phyloP scores from a whole-genome alignment of 2,329 filamentous ascomycete species.

The Cryphonectria naterciae region DNA sequence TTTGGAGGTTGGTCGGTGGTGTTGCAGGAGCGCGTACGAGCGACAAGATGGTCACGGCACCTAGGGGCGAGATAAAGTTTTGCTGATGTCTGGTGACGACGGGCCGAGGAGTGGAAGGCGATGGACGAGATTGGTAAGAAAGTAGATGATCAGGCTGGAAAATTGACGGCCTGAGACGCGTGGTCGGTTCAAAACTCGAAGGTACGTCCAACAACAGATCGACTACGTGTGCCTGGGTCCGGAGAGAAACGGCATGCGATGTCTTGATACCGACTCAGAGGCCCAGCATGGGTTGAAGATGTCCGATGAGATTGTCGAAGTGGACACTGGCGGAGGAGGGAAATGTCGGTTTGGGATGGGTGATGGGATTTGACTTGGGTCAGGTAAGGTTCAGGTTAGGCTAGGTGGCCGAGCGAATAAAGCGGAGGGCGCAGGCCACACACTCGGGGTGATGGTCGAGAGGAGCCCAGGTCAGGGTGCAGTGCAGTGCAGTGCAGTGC shows the following conservation, averaged over 20 bases:
- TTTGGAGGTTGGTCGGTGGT: constrained; percentile 16
- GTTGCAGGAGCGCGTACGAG: background rate
- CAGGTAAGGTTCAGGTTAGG: constrained; percentile 15
- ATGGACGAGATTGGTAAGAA: background rate
- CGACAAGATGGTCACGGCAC: background rate
- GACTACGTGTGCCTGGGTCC: background rate
- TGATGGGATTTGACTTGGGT: constrained; percentile 1
- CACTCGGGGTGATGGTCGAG: background rate
- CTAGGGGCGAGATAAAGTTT: background rate
- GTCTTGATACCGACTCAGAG: background rate
- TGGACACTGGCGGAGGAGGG: constrained; percentile 11
- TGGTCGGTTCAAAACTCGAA: background rate
- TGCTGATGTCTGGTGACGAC: background rate
- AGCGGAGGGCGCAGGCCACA: constrained; percentile 8
- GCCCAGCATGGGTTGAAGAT: background rate
- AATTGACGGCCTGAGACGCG: constrained; percentile 1
- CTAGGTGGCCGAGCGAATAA: constrained; percentile 7
- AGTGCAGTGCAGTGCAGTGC: constrained; percentile 5
- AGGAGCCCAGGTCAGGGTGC: constrained; percentile 1
- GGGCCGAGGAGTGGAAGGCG: background rate
- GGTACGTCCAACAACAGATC: background rate
- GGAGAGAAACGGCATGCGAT: background rate
- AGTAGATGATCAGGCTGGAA: background rate
- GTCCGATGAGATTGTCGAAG: constrained; percentile 10
- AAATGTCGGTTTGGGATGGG: constrained; percentile 7